Base-by-base conservation (phyloP, 1,284 basidiomycete genomes). In the Papiliotrema fonsecae region DNA sequence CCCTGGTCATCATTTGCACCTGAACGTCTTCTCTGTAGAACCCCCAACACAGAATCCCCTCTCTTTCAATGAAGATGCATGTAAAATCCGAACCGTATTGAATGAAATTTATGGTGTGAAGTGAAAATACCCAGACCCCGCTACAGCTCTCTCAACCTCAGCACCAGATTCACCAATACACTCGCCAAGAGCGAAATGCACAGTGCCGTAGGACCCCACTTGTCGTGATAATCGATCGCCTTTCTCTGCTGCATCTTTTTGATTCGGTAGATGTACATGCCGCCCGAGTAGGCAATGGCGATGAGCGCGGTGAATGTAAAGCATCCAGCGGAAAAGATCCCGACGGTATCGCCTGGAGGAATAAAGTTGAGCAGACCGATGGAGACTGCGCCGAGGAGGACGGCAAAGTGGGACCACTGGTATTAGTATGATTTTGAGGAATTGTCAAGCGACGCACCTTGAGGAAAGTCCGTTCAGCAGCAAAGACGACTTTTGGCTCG, bases 401-500 rank as follows among this genome's bases (percentile, higher is more conserved):
- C 88, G 1, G 87, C 84, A 62, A 89, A 92, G 69, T 93, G 86
- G 42, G 96, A 78, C 94, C 94, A 98, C 84, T 67, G 32, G 14
- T 6, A 13, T 25, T 30, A 41, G 19, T 51, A 60, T 44, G 39
- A 21, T 3, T 25, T 25, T 25, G 28, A 27, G 16, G 26, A 9
- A 31, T 35, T 38, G 34, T 36, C 10, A 2, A 31, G 45, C n/a
- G 19, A 52, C 59, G 50, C 40, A 65, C 65, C 56, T 86, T 88
- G 43, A 73, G 55, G 63, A 75, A 75, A 1, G 73, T 75, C 31
- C 73, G 58, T 85, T 92, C 94, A 40, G 88, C 88, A 3, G 94
- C 94, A 70, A 97, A 98, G 69, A 96, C 96, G 37, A 74, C 70
- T 76, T 98, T 98, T 31, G 94, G 94, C 75, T 98, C 94, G 49